Evolutionary conservation across 2,329 filamentous ascomycete species (phyloP).

Genomic region (Aspergillus bombycis): DNA sequence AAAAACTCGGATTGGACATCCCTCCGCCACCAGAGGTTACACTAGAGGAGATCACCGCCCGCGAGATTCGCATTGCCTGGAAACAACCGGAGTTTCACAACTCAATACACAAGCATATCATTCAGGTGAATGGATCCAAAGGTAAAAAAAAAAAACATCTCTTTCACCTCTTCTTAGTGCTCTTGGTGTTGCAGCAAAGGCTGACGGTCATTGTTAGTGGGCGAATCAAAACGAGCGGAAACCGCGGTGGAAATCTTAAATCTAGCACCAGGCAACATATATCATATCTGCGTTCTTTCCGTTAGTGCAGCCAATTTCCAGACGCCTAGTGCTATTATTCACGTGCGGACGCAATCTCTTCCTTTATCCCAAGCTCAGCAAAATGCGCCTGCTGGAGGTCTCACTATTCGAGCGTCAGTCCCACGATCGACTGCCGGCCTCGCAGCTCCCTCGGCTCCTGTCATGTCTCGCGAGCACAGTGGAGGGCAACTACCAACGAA

Average conservation of each 20-base stretch:
- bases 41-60: conserved; percentile 82
- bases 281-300: conserved; percentile 90
- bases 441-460: conserved; percentile 62
- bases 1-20: conserved; percentile 90
- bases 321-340: conserved; percentile 81
- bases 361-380: conserved; percentile 39
- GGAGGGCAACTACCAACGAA: conserved; percentile 57
- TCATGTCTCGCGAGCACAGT: conserved; percentile 68
- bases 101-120: conserved; percentile 81
- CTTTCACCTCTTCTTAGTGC: conserved; percentile 3
- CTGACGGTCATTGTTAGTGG: conserved; percentile 59
- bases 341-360: conserved; percentile 72
- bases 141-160: conserved; percentile 55
- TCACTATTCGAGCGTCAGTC: conserved; percentile 57
- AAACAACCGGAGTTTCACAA: conserved; percentile 69
- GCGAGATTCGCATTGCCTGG: conserved; percentile 91
- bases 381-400: conserved; percentile 37
- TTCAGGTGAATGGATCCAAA: conserved; percentile 91
- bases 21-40: conserved; percentile 87
- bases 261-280: conserved; percentile 82
- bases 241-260: conserved; percentile 90
- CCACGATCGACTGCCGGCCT: conserved; percentile 57
- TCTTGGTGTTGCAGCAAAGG: conserved; percentile 4
- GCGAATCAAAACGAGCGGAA: conserved; percentile 78
- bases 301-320: conserved; percentile 92